A percentile compares a stretch with the other conserved stretches of the same genome.
phyloP scores from a whole-genome alignment of 495 filamentous ascomycete genomes.

The Neurospora tetraspora region DNA sequence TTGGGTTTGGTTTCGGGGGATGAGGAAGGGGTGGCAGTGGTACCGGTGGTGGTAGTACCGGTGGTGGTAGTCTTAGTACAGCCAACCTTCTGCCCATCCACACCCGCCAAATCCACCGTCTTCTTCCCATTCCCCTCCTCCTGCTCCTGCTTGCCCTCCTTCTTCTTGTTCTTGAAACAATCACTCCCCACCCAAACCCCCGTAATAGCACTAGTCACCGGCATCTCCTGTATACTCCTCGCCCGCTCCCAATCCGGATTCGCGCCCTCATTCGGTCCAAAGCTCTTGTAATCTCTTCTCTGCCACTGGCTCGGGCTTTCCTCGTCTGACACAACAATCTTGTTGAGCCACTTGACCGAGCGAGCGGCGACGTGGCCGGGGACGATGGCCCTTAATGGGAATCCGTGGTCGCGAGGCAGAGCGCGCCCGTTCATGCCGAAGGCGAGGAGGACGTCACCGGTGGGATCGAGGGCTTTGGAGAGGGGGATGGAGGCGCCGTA shows the following conservation, averaged over 20 bases:
- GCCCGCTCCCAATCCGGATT: constrained; percentile 46
- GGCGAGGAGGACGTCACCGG: constrained; percentile 51
- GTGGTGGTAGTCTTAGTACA: constrained; percentile 3
- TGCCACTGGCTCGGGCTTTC: constrained; percentile 52
- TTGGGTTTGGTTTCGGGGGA: constrained; percentile 3
- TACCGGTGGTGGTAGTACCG: background rate
- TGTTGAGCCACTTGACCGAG: constrained; percentile 57
- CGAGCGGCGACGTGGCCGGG: constrained; percentile 53
- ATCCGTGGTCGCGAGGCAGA: constrained; percentile 48
- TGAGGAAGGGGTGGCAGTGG: background rate
- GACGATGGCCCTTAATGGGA: constrained; percentile 48
- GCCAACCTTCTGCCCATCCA: constrained; percentile 8
- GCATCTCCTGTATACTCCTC: constrained; percentile 49
- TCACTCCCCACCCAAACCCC: constrained; percentile 44
- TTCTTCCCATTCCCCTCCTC: too few species aligned
- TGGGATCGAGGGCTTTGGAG: constrained; percentile 40
- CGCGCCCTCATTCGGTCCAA: constrained; percentile 46
- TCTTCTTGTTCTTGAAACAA: constrained; percentile 1
- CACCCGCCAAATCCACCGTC: constrained; percentile 13
- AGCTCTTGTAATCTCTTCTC: constrained; percentile 52
- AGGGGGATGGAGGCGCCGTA: constrained; percentile 54
- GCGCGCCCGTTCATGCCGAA: constrained; percentile 51
- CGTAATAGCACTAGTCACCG: constrained; percentile 45
- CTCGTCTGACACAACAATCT: constrained; percentile 47
- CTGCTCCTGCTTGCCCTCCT: background rate